Base-by-base conservation (phyloP, 2,329 filamentous ascomycete genomes). In the Neopestalotiopsis rosae region DNA sequence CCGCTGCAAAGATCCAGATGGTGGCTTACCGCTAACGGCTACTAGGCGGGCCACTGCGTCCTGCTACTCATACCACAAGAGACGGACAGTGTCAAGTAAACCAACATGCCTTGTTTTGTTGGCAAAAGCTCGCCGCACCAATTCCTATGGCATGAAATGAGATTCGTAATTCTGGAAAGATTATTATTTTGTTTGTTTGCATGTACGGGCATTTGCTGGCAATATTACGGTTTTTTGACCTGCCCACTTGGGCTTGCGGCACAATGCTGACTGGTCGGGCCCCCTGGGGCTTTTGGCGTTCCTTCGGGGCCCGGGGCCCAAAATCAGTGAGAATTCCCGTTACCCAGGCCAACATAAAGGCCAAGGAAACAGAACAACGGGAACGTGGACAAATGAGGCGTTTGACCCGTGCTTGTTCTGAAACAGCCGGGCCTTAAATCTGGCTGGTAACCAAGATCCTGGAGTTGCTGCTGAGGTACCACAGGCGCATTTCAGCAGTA, bases 361-460 rank as follows among this genome's bases (percentile, higher is more conserved):
- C 17, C 45, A 52, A n/a, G 45, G 45, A 52, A 52, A 52, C 61
- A 34, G 61, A 63, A 24, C 38, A 42, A 17, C 32, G 62, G 42
- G 40, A 65, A 24, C 38, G 13, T 40, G 38, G 6, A 45, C 40
- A 38, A 65, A 65, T 40, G 62, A 65, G 62, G 62, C 42, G 17
- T 65, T 45, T 63, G 34, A 32, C 24, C 61, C 24, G 61, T 63
- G 61, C 61, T 63, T 52, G 20, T 63, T 45, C 38, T 65, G 62
- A 65, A 65, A 65, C 62, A 42, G 24, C 30, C 57, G 24, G 30
- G 57, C 24, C 57, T 59, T 59, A 24, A 34, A 59, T 34, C 30
- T 30, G 57, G 57, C 24, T 34, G 30, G 57, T 34, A 30, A 34
- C 24, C 20, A 14, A 59, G 57, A 28, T 14, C n/a, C 57, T 28